Base-by-base conservation (phyloP, 2,329 filamentous ascomycete genomes). In the Mycosphaerelloides madeirae region DNA sequence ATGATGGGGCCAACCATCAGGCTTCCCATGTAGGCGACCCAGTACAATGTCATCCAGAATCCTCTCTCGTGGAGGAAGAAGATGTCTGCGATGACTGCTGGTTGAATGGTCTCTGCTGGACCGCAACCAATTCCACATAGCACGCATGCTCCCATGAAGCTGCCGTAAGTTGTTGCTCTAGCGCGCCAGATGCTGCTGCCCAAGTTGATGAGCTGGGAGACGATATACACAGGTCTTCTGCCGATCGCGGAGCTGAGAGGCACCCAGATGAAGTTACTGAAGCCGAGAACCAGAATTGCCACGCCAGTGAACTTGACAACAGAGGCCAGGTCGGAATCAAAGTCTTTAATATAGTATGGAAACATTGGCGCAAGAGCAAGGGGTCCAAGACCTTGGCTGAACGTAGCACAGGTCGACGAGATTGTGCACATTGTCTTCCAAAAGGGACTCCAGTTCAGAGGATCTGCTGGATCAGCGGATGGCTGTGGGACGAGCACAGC, bases 81-180 rank as follows among this genome's bases (percentile, higher is more conserved):
- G 9, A 82, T 73, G 55, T 84, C 80, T 3, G 80, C 77, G 55
- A 83, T 83, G 41, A 84, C 73, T 22, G 76, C 73, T 1, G 79
- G 80, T 64, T 80, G 77, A 2, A 78, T 72, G 0, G 78, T 82
- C 65, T 84, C 79, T 2, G 76, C 74, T 5, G 80, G 79, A 1
- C 79, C 80, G 38, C 79, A 78, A 5, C 76, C 80, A 34, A 83
- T 71, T 0, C 80, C 80, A 56, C 82, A 82, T 6, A 84, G 66
- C 69, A 80, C 38, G 75, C 80, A 65, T 13, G 63, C 63, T 14
- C 78, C 81, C 78, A 84, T 81, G 58, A 83, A 84, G 38, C 75
- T 78, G 39, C 68, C 66, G 56, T 84, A 84, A 0, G 70, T 72
- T 13, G 67, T 74, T 5, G 81, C 79, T 38, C 66, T 66, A 0